Evolutionary conservation across 768 basidiomycete species (phyloP), one percentile per base, ranked within the genome.

Genomic region (Termitomyces sp.): DNA sequence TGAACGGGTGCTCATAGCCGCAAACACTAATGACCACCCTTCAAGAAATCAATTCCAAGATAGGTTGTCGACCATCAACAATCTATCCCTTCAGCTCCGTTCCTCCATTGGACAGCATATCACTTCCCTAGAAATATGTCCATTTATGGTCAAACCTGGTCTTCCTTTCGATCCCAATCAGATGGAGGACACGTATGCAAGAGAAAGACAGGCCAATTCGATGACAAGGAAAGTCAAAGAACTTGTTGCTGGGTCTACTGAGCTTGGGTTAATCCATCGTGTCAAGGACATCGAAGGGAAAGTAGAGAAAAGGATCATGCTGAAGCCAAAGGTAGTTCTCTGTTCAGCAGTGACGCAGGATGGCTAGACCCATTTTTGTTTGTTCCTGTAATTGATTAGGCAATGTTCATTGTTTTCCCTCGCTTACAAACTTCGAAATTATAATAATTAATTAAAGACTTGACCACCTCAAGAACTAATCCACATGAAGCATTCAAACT

Each of bases 291-390:
- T 29, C 33, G 24, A 28, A 16, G 57, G 46, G 2, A 28, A 36
- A n/a, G 20, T 48, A 16, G 24, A 49, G 5, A 45, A 33, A 9
- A 51, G 36, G 34, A 46, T 65, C 5, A 51, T 67, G 55, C 52
- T 62, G 52, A 67, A 64, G 57, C 59, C 64, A 16, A 67, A 67
- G 56, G 56, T 65, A 5, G 54, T 65, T 26, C 47, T 67, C 24
- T 57, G 46, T 20, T 62, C 66, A 13, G 59, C 57, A 12, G 51
- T 62, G 46, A 12, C 45, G n/a, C n/a, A 36, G n/a, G 39, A 28
- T 28, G 22, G 26, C 5, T 51, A 26, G 18, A 36, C 36, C n/a
- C 16, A 48, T 20, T 29, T 26, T 26, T 2, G 13, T 1, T 13
- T 33, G 31, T 29, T 49, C 6, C n/a, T 33, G 31, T 39, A 37